Evolutionary conservation across 75 land plant species (phyloP).

Genomic region (Larix kaempferi): DNA sequence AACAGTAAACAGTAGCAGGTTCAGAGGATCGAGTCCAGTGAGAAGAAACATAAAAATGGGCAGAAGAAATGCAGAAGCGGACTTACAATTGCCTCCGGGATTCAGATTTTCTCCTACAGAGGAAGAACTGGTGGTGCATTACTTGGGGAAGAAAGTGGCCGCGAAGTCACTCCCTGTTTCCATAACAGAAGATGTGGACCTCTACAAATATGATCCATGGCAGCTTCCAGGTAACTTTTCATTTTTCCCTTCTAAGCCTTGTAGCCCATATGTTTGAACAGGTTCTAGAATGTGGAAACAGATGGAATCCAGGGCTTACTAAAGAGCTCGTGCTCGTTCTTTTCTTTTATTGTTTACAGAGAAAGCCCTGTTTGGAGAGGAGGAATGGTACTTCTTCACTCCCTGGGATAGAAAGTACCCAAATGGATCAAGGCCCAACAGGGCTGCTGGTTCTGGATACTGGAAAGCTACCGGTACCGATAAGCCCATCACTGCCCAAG

Average conservation of each 20-base stretch:
- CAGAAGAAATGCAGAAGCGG: constrained; percentile 18
- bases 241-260: too few relatives aligned
- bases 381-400: constrained; percentile 17
- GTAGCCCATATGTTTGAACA: too few relatives aligned
- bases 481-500: constrained; percentile 9
- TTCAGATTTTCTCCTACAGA: constrained; percentile 32
- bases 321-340: background rate
- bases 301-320: background rate
- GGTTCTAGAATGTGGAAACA: background rate
- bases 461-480: constrained; percentile 17
- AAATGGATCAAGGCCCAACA: constrained; percentile 14
- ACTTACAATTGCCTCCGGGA: constrained; percentile 29
- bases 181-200: constrained; percentile 31
- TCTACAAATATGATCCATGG: constrained; percentile 29
- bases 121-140: constrained; percentile 28
- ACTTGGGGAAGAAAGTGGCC: constrained; percentile 23
- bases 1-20: too few relatives aligned
- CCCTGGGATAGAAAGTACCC: constrained; percentile 13
- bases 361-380: constrained; percentile 5
- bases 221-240: constrained; percentile 17
- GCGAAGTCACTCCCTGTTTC: constrained; percentile 19
- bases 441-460: constrained; percentile 16
- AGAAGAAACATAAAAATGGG: background rate
- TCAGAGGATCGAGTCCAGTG: too few relatives aligned
- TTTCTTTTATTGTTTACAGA: background rate